Evolutionary conservation across 257 asterid species (phyloP).

Genomic region (Penstemon eatonii): DNA sequence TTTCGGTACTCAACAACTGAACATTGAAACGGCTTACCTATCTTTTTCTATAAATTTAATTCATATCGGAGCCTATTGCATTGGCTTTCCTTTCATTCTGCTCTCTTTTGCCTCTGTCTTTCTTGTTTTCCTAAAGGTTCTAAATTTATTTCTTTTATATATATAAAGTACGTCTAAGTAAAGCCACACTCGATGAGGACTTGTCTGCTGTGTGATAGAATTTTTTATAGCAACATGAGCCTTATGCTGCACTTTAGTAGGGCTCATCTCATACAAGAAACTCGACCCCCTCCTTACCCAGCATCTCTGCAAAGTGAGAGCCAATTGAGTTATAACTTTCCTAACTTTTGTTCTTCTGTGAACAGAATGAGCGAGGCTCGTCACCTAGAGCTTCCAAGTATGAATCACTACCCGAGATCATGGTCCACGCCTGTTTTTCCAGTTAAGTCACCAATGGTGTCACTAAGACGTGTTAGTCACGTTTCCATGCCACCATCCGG

Average conservation of each 20-base stretch:
- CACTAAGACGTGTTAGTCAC: constrained; percentile 1
- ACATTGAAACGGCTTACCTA: constrained; percentile 29
- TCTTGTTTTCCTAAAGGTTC: constrained; percentile 1
- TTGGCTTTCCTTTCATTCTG: constrained; percentile 4
- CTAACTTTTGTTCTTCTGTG: constrained; percentile 21
- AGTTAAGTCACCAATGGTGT: not conserved
- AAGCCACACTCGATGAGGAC: constrained; percentile 21
- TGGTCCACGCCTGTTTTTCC: constrained; percentile 21
- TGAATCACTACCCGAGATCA: constrained; percentile 22
- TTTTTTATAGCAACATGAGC: constrained; percentile 36
- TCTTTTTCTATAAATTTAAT: constrained; percentile 32
- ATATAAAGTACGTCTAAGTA: constrained; percentile 27
- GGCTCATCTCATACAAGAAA: constrained; percentile 26
- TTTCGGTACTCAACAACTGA: constrained; percentile 24
- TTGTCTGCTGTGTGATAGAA: constrained; percentile 38
- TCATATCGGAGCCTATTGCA: constrained; percentile 21
- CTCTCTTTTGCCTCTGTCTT: not conserved
- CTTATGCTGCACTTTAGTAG: constrained; percentile 40
- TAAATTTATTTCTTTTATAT: constrained; percentile 8
- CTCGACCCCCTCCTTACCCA: not conserved
- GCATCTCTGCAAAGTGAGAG: constrained; percentile 16
- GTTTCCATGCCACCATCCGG: constrained; percentile 24
- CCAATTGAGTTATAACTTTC: not conserved
- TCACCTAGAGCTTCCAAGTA: constrained; percentile 10
- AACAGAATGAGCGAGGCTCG: constrained; percentile 3